These are phyloP conservation scores for Mallotus repandus DNA, from an alignment of 441 rosid genomes.

Conservation along the genomic window DNA sequence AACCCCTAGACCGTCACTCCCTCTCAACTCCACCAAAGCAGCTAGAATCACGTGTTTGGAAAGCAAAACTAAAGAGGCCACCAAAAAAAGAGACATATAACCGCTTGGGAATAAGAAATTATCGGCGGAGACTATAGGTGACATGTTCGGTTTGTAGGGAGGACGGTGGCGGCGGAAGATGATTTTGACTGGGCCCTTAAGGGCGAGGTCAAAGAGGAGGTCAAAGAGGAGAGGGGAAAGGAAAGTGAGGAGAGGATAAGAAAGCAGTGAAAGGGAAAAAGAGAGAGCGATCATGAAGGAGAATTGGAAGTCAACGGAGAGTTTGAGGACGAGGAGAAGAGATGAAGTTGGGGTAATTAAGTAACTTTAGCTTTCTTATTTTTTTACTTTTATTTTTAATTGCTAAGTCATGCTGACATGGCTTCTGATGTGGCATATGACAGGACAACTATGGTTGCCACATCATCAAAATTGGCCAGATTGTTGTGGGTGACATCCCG, in stretches of 20 bases:
- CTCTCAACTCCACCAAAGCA: constrained; percentile 17
- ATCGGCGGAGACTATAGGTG: constrained; percentile 62
- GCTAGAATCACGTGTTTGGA: constrained; percentile 21
- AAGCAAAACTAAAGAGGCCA: constrained; percentile 54
- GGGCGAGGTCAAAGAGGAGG: constrained; percentile 74
- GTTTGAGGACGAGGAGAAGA: constrained; percentile 59
- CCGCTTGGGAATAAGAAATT: constrained; percentile 90
- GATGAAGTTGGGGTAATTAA: constrained; percentile 49
- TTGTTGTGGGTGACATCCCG: too few species aligned
- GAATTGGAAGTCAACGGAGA: constrained; percentile 79
- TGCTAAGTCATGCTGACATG: too few species aligned
- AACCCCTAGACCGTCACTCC: constrained; percentile 1
- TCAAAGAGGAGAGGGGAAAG: constrained; percentile 62
- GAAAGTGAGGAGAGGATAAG: constrained; percentile 42
- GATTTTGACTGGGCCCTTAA: constrained; percentile 63
- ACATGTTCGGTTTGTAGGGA: constrained; percentile 71
- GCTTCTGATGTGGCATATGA: too few species aligned
- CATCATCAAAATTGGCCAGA: too few species aligned
- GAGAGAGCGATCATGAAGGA: constrained; percentile 72
- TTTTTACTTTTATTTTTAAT: too few species aligned
- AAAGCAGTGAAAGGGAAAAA: constrained; percentile 50
- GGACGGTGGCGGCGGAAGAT: constrained; percentile 86
- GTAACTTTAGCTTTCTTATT: too few species aligned
- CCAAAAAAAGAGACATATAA: constrained; percentile 73
- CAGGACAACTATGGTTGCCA: too few species aligned